Evolutionary conservation across 2,329 filamentous ascomycete genomes (phyloP).

Genomic region (Graphiopsis chlorocephala): DNA sequence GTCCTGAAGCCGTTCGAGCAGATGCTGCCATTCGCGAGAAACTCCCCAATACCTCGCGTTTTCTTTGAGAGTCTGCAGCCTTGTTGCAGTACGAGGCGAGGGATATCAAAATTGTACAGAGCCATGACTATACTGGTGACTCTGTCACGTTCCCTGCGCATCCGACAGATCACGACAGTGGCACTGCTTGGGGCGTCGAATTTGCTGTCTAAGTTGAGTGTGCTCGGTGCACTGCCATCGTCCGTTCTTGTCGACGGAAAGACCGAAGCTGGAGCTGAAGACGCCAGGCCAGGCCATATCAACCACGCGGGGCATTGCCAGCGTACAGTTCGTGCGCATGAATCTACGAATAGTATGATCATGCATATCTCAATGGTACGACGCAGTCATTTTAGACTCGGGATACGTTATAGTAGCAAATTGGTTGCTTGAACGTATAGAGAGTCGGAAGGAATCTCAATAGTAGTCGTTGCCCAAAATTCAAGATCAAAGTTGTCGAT

Average conservation of each 20-base stretch:
- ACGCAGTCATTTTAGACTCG: no score
- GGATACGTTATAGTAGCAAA: no score
- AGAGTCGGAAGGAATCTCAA: no score
- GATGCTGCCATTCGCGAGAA: neutral
- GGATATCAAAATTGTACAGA: conserved; percentile 35
- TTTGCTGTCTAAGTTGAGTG: conserved; percentile 24
- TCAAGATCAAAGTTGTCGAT: no score
- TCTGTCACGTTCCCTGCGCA: conserved; percentile 40
- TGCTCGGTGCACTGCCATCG: neutral
- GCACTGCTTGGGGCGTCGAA: conserved; percentile 43
- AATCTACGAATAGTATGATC: no score
- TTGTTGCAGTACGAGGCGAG: neutral
- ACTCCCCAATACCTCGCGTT: neutral
- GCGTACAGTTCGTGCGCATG: no score
- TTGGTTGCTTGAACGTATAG: no score
- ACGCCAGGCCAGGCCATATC: neutral
- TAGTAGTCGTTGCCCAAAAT: no score
- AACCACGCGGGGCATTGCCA: neutral
- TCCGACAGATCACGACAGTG: conserved; percentile 32
- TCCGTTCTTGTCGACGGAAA: neutral
- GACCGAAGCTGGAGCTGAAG: neutral
- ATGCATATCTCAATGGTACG: no score
- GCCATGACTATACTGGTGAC: conserved; percentile 37
- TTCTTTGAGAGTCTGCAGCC: neutral
- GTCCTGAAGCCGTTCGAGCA: neutral